Conservation (phyloP, 140 eudicot species). For the Bidens hawaiensis region DNA sequence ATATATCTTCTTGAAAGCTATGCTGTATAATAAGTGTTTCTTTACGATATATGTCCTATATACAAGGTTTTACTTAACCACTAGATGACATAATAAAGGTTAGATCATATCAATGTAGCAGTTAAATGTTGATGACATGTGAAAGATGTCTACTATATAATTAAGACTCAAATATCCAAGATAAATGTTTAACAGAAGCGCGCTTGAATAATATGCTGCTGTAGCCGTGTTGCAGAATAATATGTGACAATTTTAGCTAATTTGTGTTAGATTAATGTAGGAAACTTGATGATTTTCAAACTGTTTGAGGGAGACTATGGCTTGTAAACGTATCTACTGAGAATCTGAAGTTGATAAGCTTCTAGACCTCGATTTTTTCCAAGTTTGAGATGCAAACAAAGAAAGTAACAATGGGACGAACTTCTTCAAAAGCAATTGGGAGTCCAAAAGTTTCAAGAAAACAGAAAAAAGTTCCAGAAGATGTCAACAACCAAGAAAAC, state of each 20-base stretch:
- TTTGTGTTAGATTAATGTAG: conserved; percentile 2
- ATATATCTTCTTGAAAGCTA: neutral
- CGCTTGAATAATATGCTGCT: too few relatives aligned
- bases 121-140: too few relatives aligned
- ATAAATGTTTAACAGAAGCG: too few relatives aligned
- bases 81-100: neutral
- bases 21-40: neutral
- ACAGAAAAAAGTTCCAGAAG: conserved; percentile 59
- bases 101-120: too few relatives aligned
- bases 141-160: too few relatives aligned
- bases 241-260: neutral
- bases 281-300: conserved; percentile 12
- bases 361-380: conserved; percentile 25
- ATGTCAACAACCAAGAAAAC: conserved; percentile 57
- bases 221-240: too few relatives aligned
- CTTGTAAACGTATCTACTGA: conserved; percentile 13
- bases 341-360: conserved; percentile 16
- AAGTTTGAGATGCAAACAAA: conserved; percentile 77
- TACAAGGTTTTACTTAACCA: neutral
- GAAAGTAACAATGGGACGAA: conserved; percentile 63
- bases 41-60: neutral
- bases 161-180: too few relatives aligned
- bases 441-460: conserved; percentile 64
- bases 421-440: conserved; percentile 44
- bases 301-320: neutral